Evolutionary conservation across 345 rosid species (phyloP).

Genomic region (Acer campestre): DNA sequence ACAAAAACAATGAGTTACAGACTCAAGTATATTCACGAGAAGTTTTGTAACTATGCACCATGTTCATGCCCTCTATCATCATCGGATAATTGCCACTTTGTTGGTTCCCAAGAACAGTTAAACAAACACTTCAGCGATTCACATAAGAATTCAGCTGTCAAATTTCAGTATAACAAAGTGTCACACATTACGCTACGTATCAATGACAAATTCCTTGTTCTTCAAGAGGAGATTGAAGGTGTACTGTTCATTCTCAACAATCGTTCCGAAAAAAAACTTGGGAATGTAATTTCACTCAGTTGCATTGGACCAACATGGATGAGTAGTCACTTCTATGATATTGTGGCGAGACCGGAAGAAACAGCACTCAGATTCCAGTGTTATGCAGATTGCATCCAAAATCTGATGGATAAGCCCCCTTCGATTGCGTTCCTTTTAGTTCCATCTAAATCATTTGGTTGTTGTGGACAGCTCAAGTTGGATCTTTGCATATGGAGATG

Average conservation of each 20-base stretch:
- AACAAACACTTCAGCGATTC: neutral
- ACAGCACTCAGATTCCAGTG: no score
- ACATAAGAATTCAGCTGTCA: neutral
- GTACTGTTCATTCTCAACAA: slow-evolving; percentile 29
- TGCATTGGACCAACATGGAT: slow-evolving; percentile 14
- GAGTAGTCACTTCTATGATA: no score
- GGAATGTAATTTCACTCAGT: slow-evolving; percentile 27
- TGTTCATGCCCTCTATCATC: neutral
- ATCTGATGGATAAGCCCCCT: no score
- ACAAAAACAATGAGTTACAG: neutral
- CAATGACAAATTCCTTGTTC: slow-evolving; percentile 25
- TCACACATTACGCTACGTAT: no score
- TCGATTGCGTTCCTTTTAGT: no score
- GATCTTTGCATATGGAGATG: no score
- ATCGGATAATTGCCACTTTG: neutral
- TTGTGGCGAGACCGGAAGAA: no score
- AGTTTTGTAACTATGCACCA: neutral
- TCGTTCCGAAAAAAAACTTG: neutral
- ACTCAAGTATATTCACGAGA: neutral
- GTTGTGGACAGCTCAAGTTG: no score
- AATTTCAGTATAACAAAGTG: neutral
- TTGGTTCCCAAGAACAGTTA: neutral
- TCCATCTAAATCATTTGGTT: no score
- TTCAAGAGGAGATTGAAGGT: slow-evolving; percentile 30
- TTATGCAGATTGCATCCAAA: no score